Evolutionary conservation across 2,329 filamentous ascomycete species (phyloP).

Genomic region (Penicillium sp.): DNA sequence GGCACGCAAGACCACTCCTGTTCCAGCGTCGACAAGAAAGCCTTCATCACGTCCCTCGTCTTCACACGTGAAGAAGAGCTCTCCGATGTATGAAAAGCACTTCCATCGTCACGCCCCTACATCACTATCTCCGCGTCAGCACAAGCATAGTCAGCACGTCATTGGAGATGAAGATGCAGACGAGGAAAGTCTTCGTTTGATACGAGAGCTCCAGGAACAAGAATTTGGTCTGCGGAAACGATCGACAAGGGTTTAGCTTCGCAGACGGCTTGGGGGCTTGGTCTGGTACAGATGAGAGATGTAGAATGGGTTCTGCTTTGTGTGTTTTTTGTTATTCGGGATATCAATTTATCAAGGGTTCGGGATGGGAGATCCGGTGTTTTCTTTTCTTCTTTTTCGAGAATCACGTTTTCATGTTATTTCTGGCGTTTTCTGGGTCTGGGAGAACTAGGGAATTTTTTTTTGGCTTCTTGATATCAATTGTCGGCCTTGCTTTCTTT

Average conservation of each 20-base stretch:
- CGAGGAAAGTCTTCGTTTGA: slow-evolving; percentile 44
- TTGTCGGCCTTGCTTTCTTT: slow-evolving; percentile 2
- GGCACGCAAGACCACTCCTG: slow-evolving; percentile 28
- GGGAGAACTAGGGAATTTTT: slow-evolving; percentile 7
- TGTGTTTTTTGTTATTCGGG: slow-evolving; percentile 14
- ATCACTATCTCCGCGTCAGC: slow-evolving; percentile 29
- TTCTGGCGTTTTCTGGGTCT: slow-evolving; percentile 13
- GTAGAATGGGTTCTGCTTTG: slow-evolving; percentile 10
- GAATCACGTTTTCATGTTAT: slow-evolving; percentile 1
- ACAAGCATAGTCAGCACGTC: slow-evolving; percentile 28
- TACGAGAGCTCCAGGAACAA: slow-evolving; percentile 46
- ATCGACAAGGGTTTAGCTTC: slow-evolving; percentile 16
- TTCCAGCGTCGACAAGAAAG: slow-evolving; percentile 30
- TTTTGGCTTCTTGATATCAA: slow-evolving; percentile 7
- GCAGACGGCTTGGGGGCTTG: neutral
- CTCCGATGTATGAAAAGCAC: slow-evolving; percentile 40
- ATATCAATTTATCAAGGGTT: slow-evolving; percentile 18
- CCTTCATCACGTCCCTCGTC: slow-evolving; percentile 37
- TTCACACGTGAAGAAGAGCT: slow-evolving; percentile 40
- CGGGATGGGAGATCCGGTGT: slow-evolving; percentile 18
- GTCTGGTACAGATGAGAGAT: neutral
- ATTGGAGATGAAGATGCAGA: slow-evolving; percentile 35
- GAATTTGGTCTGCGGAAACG: slow-evolving; percentile 45
- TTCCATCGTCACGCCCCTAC: slow-evolving; percentile 23
- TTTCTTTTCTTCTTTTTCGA: neutral